Base-by-base conservation (phyloP, 306 rosid genomes). In the Inga laurina region DNA sequence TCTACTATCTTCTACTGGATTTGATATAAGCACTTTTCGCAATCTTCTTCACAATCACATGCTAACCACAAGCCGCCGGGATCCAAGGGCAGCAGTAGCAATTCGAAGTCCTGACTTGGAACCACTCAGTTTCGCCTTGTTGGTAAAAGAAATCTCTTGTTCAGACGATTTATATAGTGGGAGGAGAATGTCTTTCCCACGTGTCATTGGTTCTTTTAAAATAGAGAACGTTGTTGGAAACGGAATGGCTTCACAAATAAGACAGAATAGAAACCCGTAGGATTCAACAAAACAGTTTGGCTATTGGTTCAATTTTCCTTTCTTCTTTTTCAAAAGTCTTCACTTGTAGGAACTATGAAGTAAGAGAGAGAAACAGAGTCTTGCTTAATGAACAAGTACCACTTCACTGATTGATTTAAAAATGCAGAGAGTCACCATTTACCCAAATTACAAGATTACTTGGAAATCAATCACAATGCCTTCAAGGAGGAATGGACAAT, bases 1-100 rank as follows among this genome's bases (percentile, higher is more conserved):
- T 79, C 78, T 51, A 15, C 71, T 80, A 70, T 73, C 83, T 41
- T 87, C 85, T 46, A 64, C 81, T 12, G 49, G 24, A 7, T 83
- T 52, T 51, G 75, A 70, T 75, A 62, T 13, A 64, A 51, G 69
- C 81, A 67, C 77, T 72, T 61, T 67, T 44, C 74, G 34, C 48
- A 10, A 30, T 13, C 82, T 74, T 52, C 81, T 61, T 7, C 41
- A 49, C 76, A 81, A 16, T 54, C 49, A 32, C 70, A 74, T 30
- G 39, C 72, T 16, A 37, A 76, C 34, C 80, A 11, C 30, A 82
- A 32, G 34, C 34, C 30, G 30, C 1, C 30, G 0, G 30, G 30
- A 27, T 27, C 30, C 30, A 27, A 27, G 34, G 34, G 34, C 34
- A 32, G 34, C 34, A 32, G 34, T 32, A 32, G 34, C 34, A 32